Conservation (phyloP, 768 basidiomycete genomes). For the Tubosaeta sp. region DNA sequence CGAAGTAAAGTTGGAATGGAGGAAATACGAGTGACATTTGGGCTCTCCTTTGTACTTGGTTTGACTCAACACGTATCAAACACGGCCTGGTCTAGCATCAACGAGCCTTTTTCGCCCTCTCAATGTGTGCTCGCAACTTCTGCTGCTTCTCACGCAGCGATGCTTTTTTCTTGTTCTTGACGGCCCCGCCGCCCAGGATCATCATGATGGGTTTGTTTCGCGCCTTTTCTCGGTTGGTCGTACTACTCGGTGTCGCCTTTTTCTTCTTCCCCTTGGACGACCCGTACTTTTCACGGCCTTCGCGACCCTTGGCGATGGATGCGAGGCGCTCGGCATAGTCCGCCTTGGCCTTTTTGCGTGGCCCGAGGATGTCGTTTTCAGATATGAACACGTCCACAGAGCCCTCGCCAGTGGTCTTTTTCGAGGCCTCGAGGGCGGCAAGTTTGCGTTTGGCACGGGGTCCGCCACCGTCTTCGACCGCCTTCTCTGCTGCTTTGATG, state of each 20-base stretch:
- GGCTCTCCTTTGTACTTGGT: no score
- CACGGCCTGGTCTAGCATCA: no score
- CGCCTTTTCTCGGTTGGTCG: slow-evolving; percentile 89
- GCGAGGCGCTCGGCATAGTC: slow-evolving; percentile 93
- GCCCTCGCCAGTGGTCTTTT: no score
- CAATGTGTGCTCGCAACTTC: slow-evolving; percentile 71
- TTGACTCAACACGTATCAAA: no score
- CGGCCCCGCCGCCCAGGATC: slow-evolving; percentile 72
- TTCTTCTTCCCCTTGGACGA: slow-evolving; percentile 87
- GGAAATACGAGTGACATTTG: no score
- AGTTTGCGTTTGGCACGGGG: slow-evolving; percentile 86
- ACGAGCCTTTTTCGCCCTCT: slow-evolving; percentile 55
- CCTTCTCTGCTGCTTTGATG: slow-evolving; percentile 68
- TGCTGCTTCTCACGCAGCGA: slow-evolving; percentile 79
- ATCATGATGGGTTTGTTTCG: slow-evolving; percentile 96
- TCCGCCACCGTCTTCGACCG: slow-evolving; percentile 66
- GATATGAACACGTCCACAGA: slow-evolving; percentile 55
- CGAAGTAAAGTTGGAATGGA: no score
- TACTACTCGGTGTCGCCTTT: slow-evolving; percentile 75
- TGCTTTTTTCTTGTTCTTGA: slow-evolving; percentile 78
- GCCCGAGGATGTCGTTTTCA: slow-evolving; percentile 89
- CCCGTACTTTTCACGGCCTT: slow-evolving; percentile 92
- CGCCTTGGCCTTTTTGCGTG: slow-evolving; percentile 88
- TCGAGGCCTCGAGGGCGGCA: slow-evolving; percentile 54
- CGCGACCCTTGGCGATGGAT: slow-evolving; percentile 86